Base-by-base conservation (phyloP, 495 filamentous ascomycete genomes). In the Annulohypoxylon bovei region DNA sequence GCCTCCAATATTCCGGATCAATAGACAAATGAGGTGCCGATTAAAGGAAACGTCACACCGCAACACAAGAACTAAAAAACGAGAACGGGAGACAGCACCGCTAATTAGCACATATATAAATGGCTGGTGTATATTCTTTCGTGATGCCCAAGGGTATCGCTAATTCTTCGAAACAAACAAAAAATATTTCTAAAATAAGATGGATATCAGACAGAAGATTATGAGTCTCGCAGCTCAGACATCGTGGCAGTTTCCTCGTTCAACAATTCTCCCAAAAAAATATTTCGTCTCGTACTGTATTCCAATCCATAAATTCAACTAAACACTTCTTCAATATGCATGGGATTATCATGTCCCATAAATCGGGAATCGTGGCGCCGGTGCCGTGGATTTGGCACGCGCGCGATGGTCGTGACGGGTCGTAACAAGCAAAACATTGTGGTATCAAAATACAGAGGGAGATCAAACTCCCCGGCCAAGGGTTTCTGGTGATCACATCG, bases 371-470 rank as follows among this genome's bases (percentile, higher is more conserved):
- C 70, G 53, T 65, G 50, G 60, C 60, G 70, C 64, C 59, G 50
- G 60, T 55, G 70, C 64, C 59, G 65, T 62, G 64, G 25, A 46
- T 25, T 40, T 61, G 57, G 39, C 57, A 68, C 57, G 57, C 46
- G 60, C 59, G 64, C 58, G 55, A 65, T 72, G 60, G 60, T 72
- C 70, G 61, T 72, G 65, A 68, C 49, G 60, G 65, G 64, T 72
- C 70, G 60, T 72, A 68, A 72, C 40, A 72, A 68, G 70, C 65
- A 68, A 72, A 65, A 65, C 44, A 53, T 67, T 16, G 65, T 72
- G 70, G 70, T 72, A 68, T 68, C 70, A 72, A 65, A 72, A 68
- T 68, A 72, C 60, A 72, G 54, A 68, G 60, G 54, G 59, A 60
- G 64, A 40, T 23, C 40, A 32, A 49, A 56, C 42, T 30, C 35